Base-by-base conservation (phyloP, 2,329 filamentous ascomycete species). In the Ophiognomonia clavigignenti-juglandacearum region DNA sequence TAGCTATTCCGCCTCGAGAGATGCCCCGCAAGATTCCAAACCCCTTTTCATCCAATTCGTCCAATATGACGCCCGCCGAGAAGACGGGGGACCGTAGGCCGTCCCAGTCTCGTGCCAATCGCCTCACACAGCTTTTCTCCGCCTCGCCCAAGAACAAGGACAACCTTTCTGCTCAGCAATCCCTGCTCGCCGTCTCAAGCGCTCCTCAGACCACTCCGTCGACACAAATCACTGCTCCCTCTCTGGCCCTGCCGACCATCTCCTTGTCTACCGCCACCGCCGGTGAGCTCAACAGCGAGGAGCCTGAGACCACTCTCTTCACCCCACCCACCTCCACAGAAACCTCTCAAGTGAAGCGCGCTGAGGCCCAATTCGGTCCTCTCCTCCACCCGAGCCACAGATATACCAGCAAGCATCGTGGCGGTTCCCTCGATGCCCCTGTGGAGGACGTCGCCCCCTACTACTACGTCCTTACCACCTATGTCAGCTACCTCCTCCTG, bases 371-470 rank as follows among this genome's bases (percentile, higher is more conserved):
- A 62, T 98, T 97, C 61, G 93, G 87, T 11, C 92, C 92, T 14
- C 74, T 97, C 41, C 77, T 83, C 55, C 85, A 88, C 55, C 79
- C 83, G 42, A 85, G 78, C 60, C 92, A 98, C 68, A 80, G 88
- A 62, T 96, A 96, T 71, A 84, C 87, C 54, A 96, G 91, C 74
- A 82, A 86, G 66, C 90, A 95, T 64, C 82, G 86, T 52, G 92
- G 91, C 57, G 80, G 83, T 58, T 80, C 85, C 32, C 85, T 97
- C 49, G 82, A 83, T 38, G 80, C 89, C 31, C 91, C 92, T 5
- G 74, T 97, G 50, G 88, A 96, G 64, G 93, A 98, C 62, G 92
- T 96, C 66, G 92, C 93, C 35, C 89, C 92, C 16, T 97, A 96
- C 72, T 97, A 91, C 75, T 96, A 88, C 70, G 82, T 98, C 60